Percentiles rank a stretch among this genome's conserved stretches.
These are phyloP conservation scores for Corynespora cassiicola DNA, from an alignment of 2,329 filamentous ascomycete genomes.

Conservation along the genomic window DNA sequence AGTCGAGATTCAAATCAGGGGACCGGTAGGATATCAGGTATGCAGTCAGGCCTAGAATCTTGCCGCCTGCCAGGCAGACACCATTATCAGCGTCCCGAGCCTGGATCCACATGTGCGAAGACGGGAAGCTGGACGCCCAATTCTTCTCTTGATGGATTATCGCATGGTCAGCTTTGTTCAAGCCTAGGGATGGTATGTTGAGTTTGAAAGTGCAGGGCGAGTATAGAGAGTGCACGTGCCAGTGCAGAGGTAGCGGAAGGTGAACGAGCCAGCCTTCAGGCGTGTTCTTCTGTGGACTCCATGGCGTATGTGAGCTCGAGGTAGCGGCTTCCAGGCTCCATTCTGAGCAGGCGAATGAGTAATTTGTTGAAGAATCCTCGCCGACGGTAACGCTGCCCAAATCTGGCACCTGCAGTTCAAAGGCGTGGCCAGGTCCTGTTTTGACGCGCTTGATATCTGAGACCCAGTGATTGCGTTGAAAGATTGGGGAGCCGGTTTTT, in stretches of 20 bases:
- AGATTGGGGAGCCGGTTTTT: conserved; percentile 34
- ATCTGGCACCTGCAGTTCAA: conserved; percentile 48
- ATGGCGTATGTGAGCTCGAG: conserved; percentile 45
- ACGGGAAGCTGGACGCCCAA: conserved; percentile 55
- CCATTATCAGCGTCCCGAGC: conserved; percentile 27
- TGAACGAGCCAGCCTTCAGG: conserved; percentile 55
- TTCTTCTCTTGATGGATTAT: conserved; percentile 59
- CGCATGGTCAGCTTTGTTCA: conserved; percentile 37
- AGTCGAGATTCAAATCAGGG: conserved; percentile 44
- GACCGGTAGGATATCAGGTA: conserved; percentile 56
- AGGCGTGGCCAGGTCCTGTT: conserved; percentile 38
- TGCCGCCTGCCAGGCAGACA: conserved; percentile 41
- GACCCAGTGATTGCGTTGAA: conserved; percentile 53
- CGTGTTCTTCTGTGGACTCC: conserved; percentile 42
- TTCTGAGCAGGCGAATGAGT: conserved; percentile 33
- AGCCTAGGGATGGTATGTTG: conserved; percentile 38
- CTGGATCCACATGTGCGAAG: conserved; percentile 48
- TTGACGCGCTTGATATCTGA: conserved; percentile 45
- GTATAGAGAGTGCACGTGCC: conserved; percentile 57
- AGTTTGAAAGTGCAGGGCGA: conserved; percentile 50
- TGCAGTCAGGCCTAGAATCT: conserved; percentile 46
- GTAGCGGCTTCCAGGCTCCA: conserved; percentile 52
- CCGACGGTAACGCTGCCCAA: conserved; percentile 48
- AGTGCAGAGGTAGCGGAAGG: conserved; percentile 57
- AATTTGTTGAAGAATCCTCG: conserved; percentile 46